phyloP scores from a whole-genome alignment of 345 rosid genomes.

The Jatropha curcas region DNA sequence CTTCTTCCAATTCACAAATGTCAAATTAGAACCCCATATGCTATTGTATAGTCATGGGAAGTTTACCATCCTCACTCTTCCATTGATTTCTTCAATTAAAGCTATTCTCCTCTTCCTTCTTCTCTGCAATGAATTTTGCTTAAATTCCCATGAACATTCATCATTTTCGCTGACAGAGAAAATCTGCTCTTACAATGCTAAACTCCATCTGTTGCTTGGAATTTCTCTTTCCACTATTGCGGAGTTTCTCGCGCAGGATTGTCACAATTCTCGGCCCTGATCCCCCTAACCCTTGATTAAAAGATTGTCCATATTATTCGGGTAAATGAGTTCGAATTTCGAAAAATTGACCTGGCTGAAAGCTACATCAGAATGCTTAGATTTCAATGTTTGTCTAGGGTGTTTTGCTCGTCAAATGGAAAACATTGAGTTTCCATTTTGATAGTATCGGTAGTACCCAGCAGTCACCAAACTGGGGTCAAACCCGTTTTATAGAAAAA shows the following conservation, averaged over 20 bases:
- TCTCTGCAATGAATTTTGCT: slow-evolving; percentile 36
- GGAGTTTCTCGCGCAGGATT: slow-evolving; percentile 26
- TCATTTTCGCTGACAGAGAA: slow-evolving; percentile 28
- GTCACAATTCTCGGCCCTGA: slow-evolving; percentile 36
- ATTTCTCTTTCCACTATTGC: neutral
- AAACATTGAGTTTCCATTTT: slow-evolving; percentile 38
- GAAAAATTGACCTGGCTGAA: slow-evolving; percentile 9
- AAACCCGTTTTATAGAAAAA: slow-evolving; percentile 39
- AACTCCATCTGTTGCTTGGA: slow-evolving; percentile 37
- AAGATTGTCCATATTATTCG: slow-evolving; percentile 67
- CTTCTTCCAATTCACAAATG: slow-evolving; percentile 59
- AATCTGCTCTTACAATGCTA: slow-evolving; percentile 41
- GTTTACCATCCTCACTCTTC: slow-evolving; percentile 20
- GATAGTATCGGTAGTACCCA: slow-evolving; percentile 42
- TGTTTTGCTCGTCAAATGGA: slow-evolving; percentile 31
- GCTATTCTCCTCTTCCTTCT: slow-evolving; percentile 23
- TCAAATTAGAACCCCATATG: slow-evolving; percentile 72
- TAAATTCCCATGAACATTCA: slow-evolving; percentile 39
- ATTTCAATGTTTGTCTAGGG: slow-evolving; percentile 23
- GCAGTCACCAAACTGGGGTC: slow-evolving; percentile 52
- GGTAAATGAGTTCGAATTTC: slow-evolving; percentile 39
- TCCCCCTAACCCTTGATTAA: slow-evolving; percentile 37
- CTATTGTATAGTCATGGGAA: slow-evolving; percentile 46
- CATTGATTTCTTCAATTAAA: slow-evolving; percentile 33
- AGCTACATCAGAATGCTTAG: neutral